Conservation (phyloP, 2,329 filamentous ascomycete genomes). For the Aspergillus sp. region DNA sequence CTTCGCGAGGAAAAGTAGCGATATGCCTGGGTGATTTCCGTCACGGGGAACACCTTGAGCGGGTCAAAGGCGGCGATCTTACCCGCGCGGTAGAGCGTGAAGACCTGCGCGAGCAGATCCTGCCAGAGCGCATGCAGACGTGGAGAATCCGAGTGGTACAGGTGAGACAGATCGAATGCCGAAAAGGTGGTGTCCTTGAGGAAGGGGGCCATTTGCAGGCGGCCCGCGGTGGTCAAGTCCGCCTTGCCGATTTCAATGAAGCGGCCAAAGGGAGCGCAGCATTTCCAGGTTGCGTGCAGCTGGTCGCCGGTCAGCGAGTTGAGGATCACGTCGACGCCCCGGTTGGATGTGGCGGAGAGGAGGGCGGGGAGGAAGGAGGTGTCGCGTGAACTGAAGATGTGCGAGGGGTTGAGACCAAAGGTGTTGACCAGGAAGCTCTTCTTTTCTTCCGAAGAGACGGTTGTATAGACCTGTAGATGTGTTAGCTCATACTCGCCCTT, state of each 20-base stretch:
- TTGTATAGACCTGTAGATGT: slow-evolving; percentile 26
- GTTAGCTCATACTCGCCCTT: too few species aligned
- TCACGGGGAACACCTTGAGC: neutral
- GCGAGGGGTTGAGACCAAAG: neutral
- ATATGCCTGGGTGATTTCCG: neutral
- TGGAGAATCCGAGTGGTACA: slow-evolving; percentile 1
- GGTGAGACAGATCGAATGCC: slow-evolving; percentile 15
- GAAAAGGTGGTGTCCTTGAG: neutral
- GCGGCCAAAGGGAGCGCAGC: slow-evolving; percentile 15
- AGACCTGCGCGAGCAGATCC: neutral
- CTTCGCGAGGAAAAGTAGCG: neutral
- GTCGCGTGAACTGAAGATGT: slow-evolving; percentile 13
- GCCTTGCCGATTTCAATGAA: slow-evolving; percentile 23
- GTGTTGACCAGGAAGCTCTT: too few species aligned
- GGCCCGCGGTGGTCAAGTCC: neutral
- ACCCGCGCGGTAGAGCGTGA: neutral
- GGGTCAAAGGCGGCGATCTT: neutral
- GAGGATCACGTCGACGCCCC: slow-evolving; percentile 19
- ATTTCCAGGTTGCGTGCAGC: slow-evolving; percentile 13
- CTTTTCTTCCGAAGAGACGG: slow-evolving; percentile 18
- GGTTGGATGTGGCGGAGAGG: slow-evolving; percentile 2
- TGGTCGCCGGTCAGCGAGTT: slow-evolving; percentile 21
- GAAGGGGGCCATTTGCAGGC: neutral
- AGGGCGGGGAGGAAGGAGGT: slow-evolving; percentile 1
- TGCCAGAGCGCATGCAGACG: slow-evolving; percentile 27